A percentile compares a stretch with the other conserved stretches of the same genome.
These are phyloP conservation scores for Beta macrorhiza DNA, from an alignment of 179 eudicot species.

Conservation along the genomic window DNA sequence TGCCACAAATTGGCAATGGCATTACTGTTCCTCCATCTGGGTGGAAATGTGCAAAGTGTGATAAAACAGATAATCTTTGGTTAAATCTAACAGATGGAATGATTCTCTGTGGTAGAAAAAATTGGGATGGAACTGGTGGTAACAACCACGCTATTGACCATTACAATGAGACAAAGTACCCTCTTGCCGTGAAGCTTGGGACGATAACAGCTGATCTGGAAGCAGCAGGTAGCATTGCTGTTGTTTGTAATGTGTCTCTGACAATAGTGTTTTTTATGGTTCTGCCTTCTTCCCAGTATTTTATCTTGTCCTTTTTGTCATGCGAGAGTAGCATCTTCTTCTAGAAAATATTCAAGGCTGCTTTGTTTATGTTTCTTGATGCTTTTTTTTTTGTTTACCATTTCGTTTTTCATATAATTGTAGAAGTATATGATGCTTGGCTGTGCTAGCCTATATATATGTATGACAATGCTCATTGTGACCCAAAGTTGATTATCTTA, in stretches of 20 bases:
- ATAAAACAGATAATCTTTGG: slow-evolving; percentile 95
- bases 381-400: background rate
- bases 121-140: slow-evolving; percentile 97
- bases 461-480: background rate
- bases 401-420: background rate
- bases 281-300: background rate
- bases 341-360: background rate
- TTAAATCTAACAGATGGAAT: slow-evolving; percentile 87
- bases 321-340: background rate
- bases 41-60: slow-evolving; percentile 93
- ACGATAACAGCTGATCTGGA: slow-evolving; percentile 90
- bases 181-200: slow-evolving; percentile 97
- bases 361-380: background rate
- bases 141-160: slow-evolving; percentile 94
- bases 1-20: slow-evolving; percentile 73
- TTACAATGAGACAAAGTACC: slow-evolving; percentile 62
- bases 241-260: slow-evolving; percentile 8
- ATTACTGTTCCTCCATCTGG: slow-evolving; percentile 78
- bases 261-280: background rate
- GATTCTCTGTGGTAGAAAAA: slow-evolving; percentile 92
- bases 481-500: background rate
- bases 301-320: background rate
- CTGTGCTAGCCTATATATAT: background rate
- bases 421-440: background rate
- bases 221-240: slow-evolving; percentile 70